These are phyloP conservation scores for Penicillium crustosum DNA, from an alignment of 2,329 filamentous ascomycete genomes.

Conservation along the genomic window DNA sequence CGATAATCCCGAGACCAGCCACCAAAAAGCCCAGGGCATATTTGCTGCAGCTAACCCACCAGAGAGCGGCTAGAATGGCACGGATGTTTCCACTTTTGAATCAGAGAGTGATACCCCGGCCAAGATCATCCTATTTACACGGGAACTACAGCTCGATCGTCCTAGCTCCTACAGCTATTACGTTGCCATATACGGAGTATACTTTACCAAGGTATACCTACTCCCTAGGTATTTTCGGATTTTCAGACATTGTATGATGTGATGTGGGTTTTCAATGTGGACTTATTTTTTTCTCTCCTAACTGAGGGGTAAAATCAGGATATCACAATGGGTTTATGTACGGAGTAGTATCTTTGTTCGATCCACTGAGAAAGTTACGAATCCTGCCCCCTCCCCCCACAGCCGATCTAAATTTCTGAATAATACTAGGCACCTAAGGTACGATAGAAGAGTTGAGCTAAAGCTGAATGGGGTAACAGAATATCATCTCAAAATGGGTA, in stretches of 20 bases:
- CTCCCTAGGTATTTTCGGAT: too few species aligned
- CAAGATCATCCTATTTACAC: neutral
- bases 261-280: too few species aligned
- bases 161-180: neutral
- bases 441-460: neutral
- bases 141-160: neutral
- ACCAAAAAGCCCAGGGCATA: constrained; percentile 7
- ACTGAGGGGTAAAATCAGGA: neutral
- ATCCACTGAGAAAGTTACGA: constrained; percentile 1
- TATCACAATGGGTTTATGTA: neutral
- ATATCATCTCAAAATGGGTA: neutral
- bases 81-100: neutral
- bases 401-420: constrained; percentile 5
- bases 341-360: neutral
- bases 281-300: too few species aligned
- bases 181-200: too few species aligned
- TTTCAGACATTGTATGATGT: too few species aligned
- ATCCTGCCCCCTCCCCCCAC: neutral
- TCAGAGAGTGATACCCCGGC: neutral
- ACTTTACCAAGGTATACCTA: too few species aligned
- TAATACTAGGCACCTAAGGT: neutral
- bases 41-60: constrained; percentile 22
- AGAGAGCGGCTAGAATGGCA: constrained; percentile 12
- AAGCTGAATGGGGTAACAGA: neutral
- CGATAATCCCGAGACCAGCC: constrained; percentile 24